A percentile compares a stretch with the other conserved stretches of the same genome.
Conservation (phyloP, 306 rosid genomes). For the Acacia acuminata region DNA sequence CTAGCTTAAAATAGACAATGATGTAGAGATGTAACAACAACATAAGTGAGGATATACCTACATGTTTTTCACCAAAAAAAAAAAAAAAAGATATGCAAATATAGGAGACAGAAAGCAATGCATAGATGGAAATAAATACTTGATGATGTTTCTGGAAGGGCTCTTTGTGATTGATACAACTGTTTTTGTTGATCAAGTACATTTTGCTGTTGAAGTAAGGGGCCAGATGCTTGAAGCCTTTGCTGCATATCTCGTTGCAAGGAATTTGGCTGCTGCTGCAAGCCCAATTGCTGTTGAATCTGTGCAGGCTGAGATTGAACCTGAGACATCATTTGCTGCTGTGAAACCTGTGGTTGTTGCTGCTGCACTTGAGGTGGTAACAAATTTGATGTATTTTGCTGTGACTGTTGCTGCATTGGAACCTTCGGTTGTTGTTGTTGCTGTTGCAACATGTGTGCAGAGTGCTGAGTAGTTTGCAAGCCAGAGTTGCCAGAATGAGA, state of each 20-base stretch:
- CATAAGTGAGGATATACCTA: not conserved
- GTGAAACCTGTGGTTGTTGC: slow-evolving; percentile 73
- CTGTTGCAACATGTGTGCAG: slow-evolving; percentile 70
- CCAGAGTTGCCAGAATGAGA: slow-evolving; percentile 76
- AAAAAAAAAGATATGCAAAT: not conserved
- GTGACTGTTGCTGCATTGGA: slow-evolving; percentile 69
- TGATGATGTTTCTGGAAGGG: slow-evolving; percentile 83
- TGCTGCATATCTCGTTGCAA: slow-evolving; percentile 86
- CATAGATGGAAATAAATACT: slow-evolving; percentile 51
- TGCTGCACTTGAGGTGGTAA: slow-evolving; percentile 75
- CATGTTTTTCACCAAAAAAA: not conserved
- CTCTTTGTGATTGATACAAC: slow-evolving; percentile 79
- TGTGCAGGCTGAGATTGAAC: slow-evolving; percentile 89
- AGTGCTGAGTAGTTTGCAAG: slow-evolving; percentile 81
- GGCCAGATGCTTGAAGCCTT: slow-evolving; percentile 74
- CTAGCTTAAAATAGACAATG: slow-evolving; percentile 1
- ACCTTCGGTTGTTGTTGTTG: slow-evolving; percentile 47
- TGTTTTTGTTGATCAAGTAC: slow-evolving; percentile 92
- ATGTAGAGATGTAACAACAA: not conserved
- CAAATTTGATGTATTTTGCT: slow-evolving; percentile 69
- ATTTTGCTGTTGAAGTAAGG: slow-evolving; percentile 74
- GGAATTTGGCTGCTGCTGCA: slow-evolving; percentile 80
- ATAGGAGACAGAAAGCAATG: slow-evolving; percentile 16
- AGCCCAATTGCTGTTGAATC: slow-evolving; percentile 75
- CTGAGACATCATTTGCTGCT: slow-evolving; percentile 83